These are phyloP conservation scores for Eucalyptus leucophloia DNA, from an alignment of 345 rosid species.

Conservation along the genomic window DNA sequence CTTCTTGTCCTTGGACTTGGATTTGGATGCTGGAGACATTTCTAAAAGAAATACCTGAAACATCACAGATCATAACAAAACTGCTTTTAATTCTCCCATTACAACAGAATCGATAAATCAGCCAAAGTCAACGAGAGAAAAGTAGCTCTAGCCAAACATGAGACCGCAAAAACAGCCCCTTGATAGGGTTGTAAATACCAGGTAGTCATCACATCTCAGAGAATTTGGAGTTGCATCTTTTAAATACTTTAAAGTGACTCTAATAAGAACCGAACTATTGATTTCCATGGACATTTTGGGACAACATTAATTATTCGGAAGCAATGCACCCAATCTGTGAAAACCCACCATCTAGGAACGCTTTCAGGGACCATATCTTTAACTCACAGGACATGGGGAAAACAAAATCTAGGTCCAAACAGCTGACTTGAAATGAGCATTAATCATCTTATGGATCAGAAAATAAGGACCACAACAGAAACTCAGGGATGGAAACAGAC, in stretches of 20 bases:
- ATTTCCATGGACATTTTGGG: neutral
- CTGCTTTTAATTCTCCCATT: neutral
- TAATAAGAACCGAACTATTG: neutral
- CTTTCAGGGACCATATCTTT: neutral
- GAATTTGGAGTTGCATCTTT: neutral
- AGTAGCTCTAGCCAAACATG: neutral
- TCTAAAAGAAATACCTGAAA: neutral
- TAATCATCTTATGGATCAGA: neutral
- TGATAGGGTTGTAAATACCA: neutral
- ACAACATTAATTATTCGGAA: neutral
- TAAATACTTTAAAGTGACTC: neutral
- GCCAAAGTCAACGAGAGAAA: neutral
- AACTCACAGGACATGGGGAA: neutral
- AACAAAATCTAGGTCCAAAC: neutral
- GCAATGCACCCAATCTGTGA: neutral
- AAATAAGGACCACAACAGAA: neutral
- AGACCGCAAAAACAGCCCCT: neutral
- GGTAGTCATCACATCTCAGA: neutral
- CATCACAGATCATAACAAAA: neutral
- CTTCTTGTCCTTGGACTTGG: slow-evolving; percentile 73
- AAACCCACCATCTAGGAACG: neutral
- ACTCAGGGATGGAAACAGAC: neutral
- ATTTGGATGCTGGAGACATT: slow-evolving; percentile 65
- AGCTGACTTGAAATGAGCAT: neutral
- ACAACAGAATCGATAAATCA: neutral